phyloP scores from a whole-genome alignment of 371 early-diverging fungal genomes.

The Dentiscutata heterogama region DNA sequence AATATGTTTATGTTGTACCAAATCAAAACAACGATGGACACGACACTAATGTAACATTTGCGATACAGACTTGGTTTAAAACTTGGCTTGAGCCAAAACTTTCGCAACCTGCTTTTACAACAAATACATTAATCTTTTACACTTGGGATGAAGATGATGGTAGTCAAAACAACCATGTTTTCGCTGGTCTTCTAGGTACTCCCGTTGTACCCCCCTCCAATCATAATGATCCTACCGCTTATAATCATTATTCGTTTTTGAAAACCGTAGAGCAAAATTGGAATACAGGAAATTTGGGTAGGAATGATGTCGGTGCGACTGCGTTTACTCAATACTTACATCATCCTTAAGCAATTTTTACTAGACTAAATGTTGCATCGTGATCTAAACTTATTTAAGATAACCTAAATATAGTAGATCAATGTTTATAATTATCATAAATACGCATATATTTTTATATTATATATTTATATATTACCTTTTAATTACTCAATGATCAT shows the following conservation, averaged over 20 bases:
- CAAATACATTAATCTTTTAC: constrained; percentile 62
- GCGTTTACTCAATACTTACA: constrained; percentile 50
- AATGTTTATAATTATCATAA: too few relatives aligned
- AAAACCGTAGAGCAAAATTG: constrained; percentile 71
- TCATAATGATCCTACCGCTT: constrained; percentile 49
- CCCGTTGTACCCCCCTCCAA: constrained; percentile 17
- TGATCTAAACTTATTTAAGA: too few relatives aligned
- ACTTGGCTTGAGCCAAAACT: constrained; percentile 60
- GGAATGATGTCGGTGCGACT: constrained; percentile 58
- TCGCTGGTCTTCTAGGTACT: constrained; percentile 12
- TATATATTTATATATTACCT: too few relatives aligned
- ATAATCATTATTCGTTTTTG: constrained; percentile 71
- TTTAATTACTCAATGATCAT: too few relatives aligned
- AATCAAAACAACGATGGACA: constrained; percentile 65
- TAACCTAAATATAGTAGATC: too few relatives aligned
- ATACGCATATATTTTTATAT: too few relatives aligned
- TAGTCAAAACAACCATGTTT: constrained; percentile 32
- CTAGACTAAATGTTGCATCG: too few relatives aligned
- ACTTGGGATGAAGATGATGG: constrained; percentile 61
- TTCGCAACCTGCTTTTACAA: constrained; percentile 49
- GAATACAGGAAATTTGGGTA: constrained; percentile 68
- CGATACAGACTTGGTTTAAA: constrained; percentile 65
- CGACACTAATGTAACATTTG: constrained; percentile 62
- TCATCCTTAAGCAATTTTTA: too few relatives aligned
- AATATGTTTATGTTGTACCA: constrained; percentile 69